Base-by-base conservation (phyloP, 495 filamentous ascomycete species). In the Parmelia sp. region DNA sequence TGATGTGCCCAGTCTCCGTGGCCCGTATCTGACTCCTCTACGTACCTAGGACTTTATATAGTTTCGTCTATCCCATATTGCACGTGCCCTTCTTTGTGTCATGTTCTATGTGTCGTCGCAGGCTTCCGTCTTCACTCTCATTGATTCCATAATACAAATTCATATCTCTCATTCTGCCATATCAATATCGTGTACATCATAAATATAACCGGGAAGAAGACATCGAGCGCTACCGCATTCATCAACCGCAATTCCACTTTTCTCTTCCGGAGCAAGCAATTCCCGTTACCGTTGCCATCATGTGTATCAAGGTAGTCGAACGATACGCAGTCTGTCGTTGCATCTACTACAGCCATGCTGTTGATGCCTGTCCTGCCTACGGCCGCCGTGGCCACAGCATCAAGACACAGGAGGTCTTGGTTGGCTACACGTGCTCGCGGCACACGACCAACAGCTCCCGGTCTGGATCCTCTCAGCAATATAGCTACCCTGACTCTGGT, bases 241-340 rank as follows among this genome's bases (percentile, higher is more conserved):
- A 15, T 37, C 40, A 47, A 35, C 53, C 14, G 23, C 12, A 25
- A 6, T 49, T 29, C 49, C 63, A 51, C 8, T 39, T 58, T 60
- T 29, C 11, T 6, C n/a, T 40, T 31, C 35, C 53, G 14, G 17
- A 31, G n/a, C 31, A 29, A 65, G 29, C 51, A n/a, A 61, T 14
- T 36, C 12, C 51, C 37, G 53, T 25, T 36, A 19, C 40, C 42
- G 29, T 58, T 21, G 25, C n/a, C 73, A 81, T 45, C 64, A 91
- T 91, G 88, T 91, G 88, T 71, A 85, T 86, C 69, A 81, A 87
- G 73, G 72, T 91, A 62, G 76, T 88, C 70, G 88, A 91, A 70
- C 85, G 85, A 55, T 93, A 88, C 75, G 85, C 90, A 6, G 90
- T 85, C 63, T 93, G 90, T 83, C 80, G 83, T 65, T 93, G 90